Evolutionary conservation across 1,284 basidiomycete genomes (phyloP).

Genomic region (Ustilago xerochloae): DNA sequence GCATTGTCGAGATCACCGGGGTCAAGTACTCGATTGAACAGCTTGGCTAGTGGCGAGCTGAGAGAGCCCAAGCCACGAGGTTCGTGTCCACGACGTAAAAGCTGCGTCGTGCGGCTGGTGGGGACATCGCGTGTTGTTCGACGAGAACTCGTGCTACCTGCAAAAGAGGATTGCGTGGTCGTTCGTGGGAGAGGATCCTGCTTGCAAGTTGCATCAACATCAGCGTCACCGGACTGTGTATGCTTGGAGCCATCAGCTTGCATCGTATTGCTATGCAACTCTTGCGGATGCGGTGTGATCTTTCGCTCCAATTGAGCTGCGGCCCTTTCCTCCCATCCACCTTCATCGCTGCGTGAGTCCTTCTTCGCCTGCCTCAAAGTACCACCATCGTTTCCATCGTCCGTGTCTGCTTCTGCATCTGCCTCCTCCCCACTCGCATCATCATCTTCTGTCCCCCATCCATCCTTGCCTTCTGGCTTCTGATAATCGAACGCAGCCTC

Average conservation of each 20-base stretch:
- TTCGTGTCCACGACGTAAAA: constrained; percentile 24
- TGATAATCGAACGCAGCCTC: constrained; percentile 45
- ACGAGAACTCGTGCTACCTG: constrained; percentile 22
- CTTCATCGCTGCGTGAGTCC: background rate
- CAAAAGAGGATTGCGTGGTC: constrained; percentile 23
- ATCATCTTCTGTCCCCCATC: constrained; percentile 15
- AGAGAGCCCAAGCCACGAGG: constrained; percentile 41
- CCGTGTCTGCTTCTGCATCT: constrained; percentile 17
- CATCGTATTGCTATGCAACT: too few species aligned
- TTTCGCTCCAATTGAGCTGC: constrained; percentile 18
- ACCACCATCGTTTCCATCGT: background rate
- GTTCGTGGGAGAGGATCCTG: constrained; percentile 23
- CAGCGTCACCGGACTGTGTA: background rate
- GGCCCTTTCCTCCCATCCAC: constrained; percentile 33
- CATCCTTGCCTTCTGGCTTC: constrained; percentile 23
- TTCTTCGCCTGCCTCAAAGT: background rate
- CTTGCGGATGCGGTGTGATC: constrained; percentile 6
- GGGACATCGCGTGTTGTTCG: constrained; percentile 12
- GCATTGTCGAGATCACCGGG: constrained; percentile 9
- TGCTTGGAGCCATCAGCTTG: too few species aligned
- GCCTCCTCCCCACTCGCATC: constrained; percentile 17
- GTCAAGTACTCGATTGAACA: constrained; percentile 34
- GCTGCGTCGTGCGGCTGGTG: constrained; percentile 12
- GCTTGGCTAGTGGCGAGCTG: constrained; percentile 38
- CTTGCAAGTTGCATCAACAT: background rate